Evolutionary conservation across 306 rosid genomes (phyloP).

Genomic region (Dryas alaskensis): DNA sequence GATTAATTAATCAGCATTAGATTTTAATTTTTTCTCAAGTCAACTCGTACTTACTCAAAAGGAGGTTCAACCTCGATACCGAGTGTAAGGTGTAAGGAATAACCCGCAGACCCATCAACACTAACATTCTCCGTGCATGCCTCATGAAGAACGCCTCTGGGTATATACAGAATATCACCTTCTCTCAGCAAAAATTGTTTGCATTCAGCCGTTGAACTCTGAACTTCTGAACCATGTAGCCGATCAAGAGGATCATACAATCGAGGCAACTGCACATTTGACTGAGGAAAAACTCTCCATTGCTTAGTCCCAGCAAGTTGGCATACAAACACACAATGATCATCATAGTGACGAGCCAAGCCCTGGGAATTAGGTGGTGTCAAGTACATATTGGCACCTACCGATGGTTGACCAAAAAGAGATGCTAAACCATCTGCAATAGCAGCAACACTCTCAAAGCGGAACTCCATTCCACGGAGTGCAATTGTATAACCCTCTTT

Average conservation of each 20-base stretch:
- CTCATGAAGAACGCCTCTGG: slow-evolving; percentile 85
- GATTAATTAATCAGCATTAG: neutral
- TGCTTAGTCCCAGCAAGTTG: slow-evolving; percentile 75
- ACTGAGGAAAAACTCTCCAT: slow-evolving; percentile 60
- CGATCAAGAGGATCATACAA: slow-evolving; percentile 54
- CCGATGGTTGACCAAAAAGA: slow-evolving; percentile 84
- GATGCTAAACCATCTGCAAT: slow-evolving; percentile 64
- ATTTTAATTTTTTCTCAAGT: neutral
- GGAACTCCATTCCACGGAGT: slow-evolving; percentile 80
- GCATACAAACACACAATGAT: slow-evolving; percentile 84
- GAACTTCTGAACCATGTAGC: slow-evolving; percentile 39
- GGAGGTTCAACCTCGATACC: slow-evolving; percentile 88
- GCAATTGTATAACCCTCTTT: slow-evolving; percentile 75
- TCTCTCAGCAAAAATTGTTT: slow-evolving; percentile 50
- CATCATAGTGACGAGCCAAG: slow-evolving; percentile 73
- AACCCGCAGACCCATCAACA: slow-evolving; percentile 45
- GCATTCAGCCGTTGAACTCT: slow-evolving; percentile 36
- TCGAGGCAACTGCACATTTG: slow-evolving; percentile 57
- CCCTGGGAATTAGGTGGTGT: slow-evolving; percentile 90
- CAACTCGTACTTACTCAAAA: slow-evolving; percentile 66
- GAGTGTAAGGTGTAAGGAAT: slow-evolving; percentile 75
- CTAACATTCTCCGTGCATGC: slow-evolving; percentile 47
- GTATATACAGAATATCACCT: slow-evolving; percentile 80
- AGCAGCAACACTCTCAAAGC: slow-evolving; percentile 57
- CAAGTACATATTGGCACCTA: slow-evolving; percentile 87